Base-by-base conservation (phyloP, 2,329 filamentous ascomycete genomes). In the Sclerotiophoma versabilis region DNA sequence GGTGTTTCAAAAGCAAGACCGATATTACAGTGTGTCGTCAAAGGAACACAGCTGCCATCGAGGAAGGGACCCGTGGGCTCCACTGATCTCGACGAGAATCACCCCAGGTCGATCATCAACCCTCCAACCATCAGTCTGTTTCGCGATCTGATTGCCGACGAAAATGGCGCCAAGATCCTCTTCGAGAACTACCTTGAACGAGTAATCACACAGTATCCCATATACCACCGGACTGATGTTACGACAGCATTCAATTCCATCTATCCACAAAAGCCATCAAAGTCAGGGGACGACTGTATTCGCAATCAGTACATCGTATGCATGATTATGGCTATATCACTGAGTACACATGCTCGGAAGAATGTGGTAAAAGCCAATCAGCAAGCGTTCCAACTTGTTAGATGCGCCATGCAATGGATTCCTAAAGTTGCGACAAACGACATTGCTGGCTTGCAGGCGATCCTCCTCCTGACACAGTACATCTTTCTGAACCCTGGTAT, bases 301-400 rank as follows among this genome's bases (percentile, higher is more conserved):
- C 69, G 71, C 5, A 64, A 73, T 34, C 65, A 68, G 32, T 74
- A 74, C 57, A 71, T 74, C 38, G 64, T 75, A 42, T 72, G 69
- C 51, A 69, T 75, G 48, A 70, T 74, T 46, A 72, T 75, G 69
- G 72, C 72, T 43, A 74, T 75, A 22, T 72, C 72, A 1, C 49
- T 75, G 15, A 73, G 63, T 26, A 73, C 69, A 9, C 70, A 69
- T 29, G 72, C 71, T 29, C 62, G 70, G 17, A 70, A 66, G 37
- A 71, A 72, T 7, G 69, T 74, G 26, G 62, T 58, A 15, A 65
- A 69, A 38, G 71, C 71, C n/a, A 73, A 73, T 20, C 60, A 68
- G 10, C 54, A 65, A 39, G 72, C 72, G 4, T 71, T 63, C 32
- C 64, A 68, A 22, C 62, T 75, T 4, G 71, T 75, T 22, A 64